Evolutionary conservation across 805 yeast genomes (phyloP).

Genomic region (Metschnikowia amazonensis): DNA sequence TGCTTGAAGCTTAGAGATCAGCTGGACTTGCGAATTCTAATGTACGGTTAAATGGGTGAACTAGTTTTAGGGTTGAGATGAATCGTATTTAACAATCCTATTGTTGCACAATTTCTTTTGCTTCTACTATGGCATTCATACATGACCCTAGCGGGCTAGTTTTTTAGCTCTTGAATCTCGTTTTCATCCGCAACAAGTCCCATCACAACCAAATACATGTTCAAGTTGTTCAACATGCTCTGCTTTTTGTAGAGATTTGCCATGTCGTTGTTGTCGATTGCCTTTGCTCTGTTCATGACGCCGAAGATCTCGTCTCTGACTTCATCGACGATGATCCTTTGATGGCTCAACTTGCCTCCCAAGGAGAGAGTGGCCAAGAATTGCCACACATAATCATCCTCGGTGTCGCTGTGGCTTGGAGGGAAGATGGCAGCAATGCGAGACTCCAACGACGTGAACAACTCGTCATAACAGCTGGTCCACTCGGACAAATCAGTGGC

Average conservation of each 20-base stretch:
- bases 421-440: slow-evolving; percentile 80
- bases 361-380: slow-evolving; percentile 90
- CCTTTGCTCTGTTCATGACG: slow-evolving; percentile 74
- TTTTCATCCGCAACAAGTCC: slow-evolving; percentile 89
- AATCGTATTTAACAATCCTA: neutral
- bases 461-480: slow-evolving; percentile 75
- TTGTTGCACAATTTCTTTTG: neutral
- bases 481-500: slow-evolving; percentile 63
- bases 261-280: slow-evolving; percentile 47
- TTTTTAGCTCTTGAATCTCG: slow-evolving; percentile 72
- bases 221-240: slow-evolving; percentile 72
- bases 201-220: slow-evolving; percentile 91
- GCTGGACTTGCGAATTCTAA: too few species aligned
- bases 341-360: slow-evolving; percentile 87
- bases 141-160: slow-evolving; percentile 8
- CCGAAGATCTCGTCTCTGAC: slow-evolving; percentile 91
- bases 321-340: slow-evolving; percentile 90
- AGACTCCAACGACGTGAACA: slow-evolving; percentile 76
- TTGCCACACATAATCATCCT: slow-evolving; percentile 89
- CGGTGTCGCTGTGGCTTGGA: slow-evolving; percentile 45
- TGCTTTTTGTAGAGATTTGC: slow-evolving; percentile 45
- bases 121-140: neutral
- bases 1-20: too few species aligned
- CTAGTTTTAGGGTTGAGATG: neutral
- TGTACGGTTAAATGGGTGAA: neutral